Evolutionary conservation across 1,284 basidiomycete genomes (phyloP).

Genomic region (Malassezia furfur): DNA sequence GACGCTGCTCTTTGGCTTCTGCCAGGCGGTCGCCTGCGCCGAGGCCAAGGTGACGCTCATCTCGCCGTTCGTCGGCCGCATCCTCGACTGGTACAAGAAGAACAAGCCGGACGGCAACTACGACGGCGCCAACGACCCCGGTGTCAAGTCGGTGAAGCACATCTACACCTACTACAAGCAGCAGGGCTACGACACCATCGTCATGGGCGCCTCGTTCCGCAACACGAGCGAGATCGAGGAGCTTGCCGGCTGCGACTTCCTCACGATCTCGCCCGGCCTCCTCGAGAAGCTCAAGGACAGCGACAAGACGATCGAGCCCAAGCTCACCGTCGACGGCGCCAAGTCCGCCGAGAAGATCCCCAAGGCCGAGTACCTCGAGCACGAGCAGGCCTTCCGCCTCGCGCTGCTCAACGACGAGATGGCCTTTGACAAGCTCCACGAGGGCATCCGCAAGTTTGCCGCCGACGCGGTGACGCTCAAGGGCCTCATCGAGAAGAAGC

Average conservation of each 20-base stretch:
- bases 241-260: slow-evolving; percentile 84
- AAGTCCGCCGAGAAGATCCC: slow-evolving; percentile 57
- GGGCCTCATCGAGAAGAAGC: slow-evolving; percentile 67
- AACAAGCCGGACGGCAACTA: slow-evolving; percentile 42
- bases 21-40: slow-evolving; percentile 94
- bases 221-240: slow-evolving; percentile 84
- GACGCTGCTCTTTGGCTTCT: slow-evolving; percentile 95
- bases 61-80: slow-evolving; percentile 94
- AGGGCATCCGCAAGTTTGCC: slow-evolving; percentile 79
- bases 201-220: slow-evolving; percentile 96
- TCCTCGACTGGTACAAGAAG: slow-evolving; percentile 48
- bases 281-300: slow-evolving; percentile 86
- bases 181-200: slow-evolving; percentile 94
- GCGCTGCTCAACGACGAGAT: slow-evolving; percentile 58
- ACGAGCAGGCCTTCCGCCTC: slow-evolving; percentile 95
- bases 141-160: slow-evolving; percentile 85
- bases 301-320: slow-evolving; percentile 67
- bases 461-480: slow-evolving; percentile 88
- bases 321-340: slow-evolving; percentile 65
- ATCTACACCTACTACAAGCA: slow-evolving; percentile 98
- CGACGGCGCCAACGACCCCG: slow-evolving; percentile 66
- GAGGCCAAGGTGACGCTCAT: slow-evolving; percentile 96
- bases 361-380: slow-evolving; percentile 79
- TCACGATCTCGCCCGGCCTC: slow-evolving; percentile 82
- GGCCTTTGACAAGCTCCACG: slow-evolving; percentile 57